Conservation (phyloP, 1,284 basidiomycete genomes). For the Trametes pubescens region DNA sequence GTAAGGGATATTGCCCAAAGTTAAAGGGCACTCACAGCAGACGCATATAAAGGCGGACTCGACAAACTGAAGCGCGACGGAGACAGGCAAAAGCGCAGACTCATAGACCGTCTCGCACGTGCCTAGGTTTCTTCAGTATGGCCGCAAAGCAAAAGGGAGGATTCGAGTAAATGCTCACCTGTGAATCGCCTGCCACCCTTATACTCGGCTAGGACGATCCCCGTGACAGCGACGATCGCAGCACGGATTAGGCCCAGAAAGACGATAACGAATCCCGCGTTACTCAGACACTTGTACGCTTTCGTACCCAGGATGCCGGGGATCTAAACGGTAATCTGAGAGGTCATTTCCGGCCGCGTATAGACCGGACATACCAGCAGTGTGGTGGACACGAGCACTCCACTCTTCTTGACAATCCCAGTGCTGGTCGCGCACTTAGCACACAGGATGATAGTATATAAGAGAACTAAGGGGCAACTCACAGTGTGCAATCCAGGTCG, state of each 20-base stretch:
- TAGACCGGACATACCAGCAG: conserved; percentile 21
- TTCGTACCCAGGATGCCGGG: conserved; percentile 72
- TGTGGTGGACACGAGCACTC: conserved; percentile 18
- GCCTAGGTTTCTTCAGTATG: conserved; percentile 24
- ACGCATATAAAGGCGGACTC: conserved; percentile 65
- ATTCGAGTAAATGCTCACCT: conserved; percentile 43
- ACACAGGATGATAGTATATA: neutral
- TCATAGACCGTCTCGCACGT: conserved; percentile 32
- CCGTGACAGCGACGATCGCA: conserved; percentile 50
- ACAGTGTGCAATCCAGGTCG: conserved; percentile 49
- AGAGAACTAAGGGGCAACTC: conserved; percentile 27
- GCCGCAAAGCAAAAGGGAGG: neutral
- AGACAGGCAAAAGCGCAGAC: conserved; percentile 50
- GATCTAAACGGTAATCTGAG: conserved; percentile 51
- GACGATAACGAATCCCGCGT: conserved; percentile 58
- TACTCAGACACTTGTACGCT: conserved; percentile 69
- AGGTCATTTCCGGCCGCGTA: neutral
- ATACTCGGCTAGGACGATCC: conserved; percentile 52
- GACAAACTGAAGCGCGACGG: conserved; percentile 57
- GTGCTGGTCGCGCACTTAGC: conserved; percentile 9
- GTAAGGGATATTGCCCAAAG: neutral
- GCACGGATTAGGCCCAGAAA: conserved; percentile 52
- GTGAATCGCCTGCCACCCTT: conserved; percentile 52
- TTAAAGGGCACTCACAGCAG: conserved; percentile 58
- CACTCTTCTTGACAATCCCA: conserved; percentile 29